phyloP scores from a whole-genome alignment of 345 rosid species.

The Salix udensis region DNA sequence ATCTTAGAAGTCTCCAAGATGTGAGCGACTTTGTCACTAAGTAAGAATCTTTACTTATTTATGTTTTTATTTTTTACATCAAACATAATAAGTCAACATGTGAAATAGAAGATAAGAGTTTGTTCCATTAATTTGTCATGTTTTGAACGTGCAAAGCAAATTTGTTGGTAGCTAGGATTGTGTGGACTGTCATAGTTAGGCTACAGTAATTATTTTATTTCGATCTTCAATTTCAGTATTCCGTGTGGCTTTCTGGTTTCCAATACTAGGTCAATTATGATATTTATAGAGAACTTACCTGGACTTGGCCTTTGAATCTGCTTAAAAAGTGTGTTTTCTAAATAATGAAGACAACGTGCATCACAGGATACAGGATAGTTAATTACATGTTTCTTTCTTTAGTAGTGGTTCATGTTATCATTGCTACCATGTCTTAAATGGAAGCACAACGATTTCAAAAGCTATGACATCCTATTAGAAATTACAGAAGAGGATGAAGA shows the following conservation, averaged over 20 bases:
- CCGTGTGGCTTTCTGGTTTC: neutral
- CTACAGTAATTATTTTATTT: neutral
- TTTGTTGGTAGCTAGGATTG: neutral
- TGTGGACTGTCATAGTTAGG: neutral
- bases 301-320: neutral
- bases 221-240: neutral
- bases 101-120: neutral
- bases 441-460: neutral
- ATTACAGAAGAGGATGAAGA: neutral
- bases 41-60: slow-evolving; percentile 41
- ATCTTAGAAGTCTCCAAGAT: slow-evolving; percentile 82
- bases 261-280: neutral
- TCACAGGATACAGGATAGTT: neutral
- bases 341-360: neutral
- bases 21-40: slow-evolving; percentile 87
- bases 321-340: neutral
- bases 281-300: neutral
- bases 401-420: neutral
- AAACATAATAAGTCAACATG: neutral
- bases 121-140: neutral
- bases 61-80: neutral
- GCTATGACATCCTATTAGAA: neutral
- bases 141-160: neutral
- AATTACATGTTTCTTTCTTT: neutral
- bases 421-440: neutral